Conservation (phyloP, 2,329 filamentous ascomycete species). For the Epichloe coenophiala region DNA sequence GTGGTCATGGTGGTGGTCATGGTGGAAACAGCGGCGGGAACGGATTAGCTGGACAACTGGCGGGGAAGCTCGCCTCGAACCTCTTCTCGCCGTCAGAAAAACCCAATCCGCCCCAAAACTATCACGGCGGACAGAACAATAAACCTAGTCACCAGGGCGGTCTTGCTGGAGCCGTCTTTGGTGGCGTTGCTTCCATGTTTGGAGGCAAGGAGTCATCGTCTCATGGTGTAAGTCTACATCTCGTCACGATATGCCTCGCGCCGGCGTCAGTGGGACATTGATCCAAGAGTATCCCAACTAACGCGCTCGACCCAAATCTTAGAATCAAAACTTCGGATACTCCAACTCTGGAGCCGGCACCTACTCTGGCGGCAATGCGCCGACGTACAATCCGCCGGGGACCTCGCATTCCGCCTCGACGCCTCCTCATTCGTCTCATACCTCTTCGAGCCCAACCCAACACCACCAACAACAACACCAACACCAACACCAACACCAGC, state of each 20-base stretch:
- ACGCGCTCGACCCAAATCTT: constrained; percentile 1
- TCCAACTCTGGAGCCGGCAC: constrained; percentile 38
- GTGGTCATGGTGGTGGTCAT: constrained; percentile 15
- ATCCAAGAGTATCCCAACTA: constrained; percentile 3
- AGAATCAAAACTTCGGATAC: constrained; percentile 50
- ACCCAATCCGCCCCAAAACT: constrained; percentile 31
- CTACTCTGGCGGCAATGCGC: constrained; percentile 50
- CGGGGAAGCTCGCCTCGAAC: constrained; percentile 42
- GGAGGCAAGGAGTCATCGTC: constrained; percentile 27
- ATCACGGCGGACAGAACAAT: constrained; percentile 32
- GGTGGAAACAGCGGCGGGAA: constrained; percentile 22
- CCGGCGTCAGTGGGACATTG: not conserved
- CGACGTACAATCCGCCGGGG: constrained; percentile 28
- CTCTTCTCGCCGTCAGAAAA: constrained; percentile 35
- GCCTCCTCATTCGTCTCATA: constrained; percentile 10
- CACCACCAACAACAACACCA: constrained; percentile 3
- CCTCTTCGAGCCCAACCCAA: constrained; percentile 14
- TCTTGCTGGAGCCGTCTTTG: constrained; percentile 39
- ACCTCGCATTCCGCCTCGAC: constrained; percentile 15
- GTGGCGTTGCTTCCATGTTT: constrained; percentile 40
- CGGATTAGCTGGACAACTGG: constrained; percentile 37
- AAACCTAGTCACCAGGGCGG: constrained; percentile 29
- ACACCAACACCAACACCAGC: constrained; percentile 12
- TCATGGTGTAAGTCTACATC: constrained; percentile 9
- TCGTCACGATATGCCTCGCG: not conserved